phyloP scores from a whole-genome alignment of 2,329 filamentous ascomycete species.

The Neofusicoccum ribis region DNA sequence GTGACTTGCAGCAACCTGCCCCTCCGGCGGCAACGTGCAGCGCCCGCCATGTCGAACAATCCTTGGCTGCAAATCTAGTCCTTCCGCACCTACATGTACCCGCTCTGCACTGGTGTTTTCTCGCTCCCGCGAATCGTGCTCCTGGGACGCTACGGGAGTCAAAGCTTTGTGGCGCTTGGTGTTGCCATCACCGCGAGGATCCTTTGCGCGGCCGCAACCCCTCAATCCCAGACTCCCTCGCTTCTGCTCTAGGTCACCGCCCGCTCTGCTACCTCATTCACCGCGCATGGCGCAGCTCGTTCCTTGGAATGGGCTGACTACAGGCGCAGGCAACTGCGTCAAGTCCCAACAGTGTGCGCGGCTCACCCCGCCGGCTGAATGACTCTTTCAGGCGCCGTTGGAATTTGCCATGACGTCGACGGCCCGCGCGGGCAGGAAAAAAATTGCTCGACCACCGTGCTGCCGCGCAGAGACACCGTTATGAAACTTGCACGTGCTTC shows the following conservation, averaged over 20 bases:
- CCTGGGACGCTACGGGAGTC: constrained; percentile 3
- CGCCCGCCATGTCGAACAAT: background rate
- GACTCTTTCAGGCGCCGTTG: constrained; percentile 13
- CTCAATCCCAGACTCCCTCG: background rate
- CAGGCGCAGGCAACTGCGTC: constrained; percentile 1
- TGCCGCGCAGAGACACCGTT: background rate
- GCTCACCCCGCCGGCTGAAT: constrained; percentile 6
- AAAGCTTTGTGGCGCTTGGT: constrained; percentile 18
- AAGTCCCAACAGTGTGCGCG: background rate
- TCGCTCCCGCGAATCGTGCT: background rate
- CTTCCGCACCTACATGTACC: background rate
- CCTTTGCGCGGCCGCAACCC: constrained; percentile 1
- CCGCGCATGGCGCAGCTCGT: too few relatives aligned
- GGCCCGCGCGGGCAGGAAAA: background rate
- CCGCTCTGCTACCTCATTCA: background rate
- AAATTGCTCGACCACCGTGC: constrained; percentile 5
- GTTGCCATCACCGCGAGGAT: constrained; percentile 12
- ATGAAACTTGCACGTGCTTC: background rate
- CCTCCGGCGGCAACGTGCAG: constrained; percentile 11
- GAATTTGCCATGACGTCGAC: constrained; percentile 11
- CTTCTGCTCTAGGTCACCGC: background rate
- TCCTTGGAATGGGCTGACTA: background rate
- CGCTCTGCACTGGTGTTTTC: background rate
- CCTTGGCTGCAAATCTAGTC: background rate
- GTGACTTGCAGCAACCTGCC: constrained; percentile 12